Conservation (phyloP, 306 rosid genomes). For the Vigna reflexopilosa region DNA sequence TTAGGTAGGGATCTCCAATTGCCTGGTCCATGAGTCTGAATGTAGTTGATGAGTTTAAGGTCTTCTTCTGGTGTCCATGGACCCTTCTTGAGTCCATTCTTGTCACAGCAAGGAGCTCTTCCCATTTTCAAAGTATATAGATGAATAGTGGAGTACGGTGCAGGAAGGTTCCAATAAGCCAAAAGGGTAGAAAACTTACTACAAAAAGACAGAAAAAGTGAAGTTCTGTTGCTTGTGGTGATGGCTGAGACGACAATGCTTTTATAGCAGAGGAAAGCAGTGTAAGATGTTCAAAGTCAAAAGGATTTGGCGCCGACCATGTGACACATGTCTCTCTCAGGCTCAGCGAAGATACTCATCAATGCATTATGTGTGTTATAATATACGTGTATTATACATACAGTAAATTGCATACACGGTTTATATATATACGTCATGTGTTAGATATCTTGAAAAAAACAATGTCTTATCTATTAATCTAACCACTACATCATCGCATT, state of each 20-base stretch:
- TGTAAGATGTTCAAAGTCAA: constrained; percentile 59
- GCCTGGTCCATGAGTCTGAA: constrained; percentile 72
- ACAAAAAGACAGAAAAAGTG: constrained; percentile 12
- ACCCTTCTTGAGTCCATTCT: constrained; percentile 80
- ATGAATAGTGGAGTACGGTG: background rate
- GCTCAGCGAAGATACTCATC: background rate
- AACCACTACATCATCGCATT: too few relatives aligned
- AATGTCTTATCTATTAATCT: too few relatives aligned
- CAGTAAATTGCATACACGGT: background rate
- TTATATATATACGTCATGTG: background rate
- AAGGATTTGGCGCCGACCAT: constrained; percentile 86
- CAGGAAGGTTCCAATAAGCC: background rate
- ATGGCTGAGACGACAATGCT: constrained; percentile 39
- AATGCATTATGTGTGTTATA: too few relatives aligned
- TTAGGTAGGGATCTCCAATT: constrained; percentile 85
- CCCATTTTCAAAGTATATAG: constrained; percentile 56
- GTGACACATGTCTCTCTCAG: constrained; percentile 50
- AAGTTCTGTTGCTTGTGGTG: constrained; percentile 18
- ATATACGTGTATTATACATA: background rate
- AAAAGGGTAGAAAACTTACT: background rate
- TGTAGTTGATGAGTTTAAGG: constrained; percentile 54
- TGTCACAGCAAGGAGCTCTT: constrained; percentile 88
- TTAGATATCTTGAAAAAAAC: background rate
- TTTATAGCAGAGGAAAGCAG: constrained; percentile 44
- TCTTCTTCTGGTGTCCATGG: constrained; percentile 94